Evolutionary conservation across 192 early-diverging fungal genomes (phyloP).

Genomic region (Phlyctochytrium bullatum): DNA sequence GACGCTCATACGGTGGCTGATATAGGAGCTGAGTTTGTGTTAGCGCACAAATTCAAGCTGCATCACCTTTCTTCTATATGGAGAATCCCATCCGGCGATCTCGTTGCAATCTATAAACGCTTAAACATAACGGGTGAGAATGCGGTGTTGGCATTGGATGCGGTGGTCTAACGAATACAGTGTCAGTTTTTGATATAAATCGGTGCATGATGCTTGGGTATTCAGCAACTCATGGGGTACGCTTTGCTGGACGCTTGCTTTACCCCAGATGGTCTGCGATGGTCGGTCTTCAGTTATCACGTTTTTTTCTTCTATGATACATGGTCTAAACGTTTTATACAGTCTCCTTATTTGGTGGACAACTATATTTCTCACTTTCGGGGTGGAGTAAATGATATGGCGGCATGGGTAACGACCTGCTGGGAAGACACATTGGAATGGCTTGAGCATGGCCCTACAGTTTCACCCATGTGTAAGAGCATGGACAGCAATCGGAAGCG

Average conservation of each 20-base stretch:
- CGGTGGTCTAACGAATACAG: constrained; percentile 7
- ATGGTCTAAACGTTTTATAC: no score
- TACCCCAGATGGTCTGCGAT: constrained; percentile 50
- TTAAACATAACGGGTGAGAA: not conserved
- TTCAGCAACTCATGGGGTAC: constrained; percentile 55
- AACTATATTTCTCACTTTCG: constrained; percentile 66
- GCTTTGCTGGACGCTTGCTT: constrained; percentile 51
- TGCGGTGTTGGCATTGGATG: constrained; percentile 3
- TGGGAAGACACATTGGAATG: constrained; percentile 47
- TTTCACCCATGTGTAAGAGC: constrained; percentile 15
- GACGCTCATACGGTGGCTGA: constrained; percentile 62
- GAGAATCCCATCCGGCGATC: constrained; percentile 63
- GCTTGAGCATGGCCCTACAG: constrained; percentile 38
- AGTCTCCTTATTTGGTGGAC: constrained; percentile 77
- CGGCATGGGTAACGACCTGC: constrained; percentile 53
- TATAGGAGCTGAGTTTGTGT: constrained; percentile 62
- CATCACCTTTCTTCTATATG: constrained; percentile 31
- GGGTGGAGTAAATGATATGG: constrained; percentile 72
- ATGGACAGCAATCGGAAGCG: not conserved
- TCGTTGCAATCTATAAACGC: constrained; percentile 59
- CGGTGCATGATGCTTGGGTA: constrained; percentile 62
- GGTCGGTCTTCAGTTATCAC: no score
- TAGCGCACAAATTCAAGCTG: constrained; percentile 41
- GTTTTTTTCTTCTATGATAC: no score
- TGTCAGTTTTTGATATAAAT: constrained; percentile 28